Evolutionary conservation across 371 early-diverging fungal genomes (phyloP).

Genomic region (Funneliformis caledonium): DNA sequence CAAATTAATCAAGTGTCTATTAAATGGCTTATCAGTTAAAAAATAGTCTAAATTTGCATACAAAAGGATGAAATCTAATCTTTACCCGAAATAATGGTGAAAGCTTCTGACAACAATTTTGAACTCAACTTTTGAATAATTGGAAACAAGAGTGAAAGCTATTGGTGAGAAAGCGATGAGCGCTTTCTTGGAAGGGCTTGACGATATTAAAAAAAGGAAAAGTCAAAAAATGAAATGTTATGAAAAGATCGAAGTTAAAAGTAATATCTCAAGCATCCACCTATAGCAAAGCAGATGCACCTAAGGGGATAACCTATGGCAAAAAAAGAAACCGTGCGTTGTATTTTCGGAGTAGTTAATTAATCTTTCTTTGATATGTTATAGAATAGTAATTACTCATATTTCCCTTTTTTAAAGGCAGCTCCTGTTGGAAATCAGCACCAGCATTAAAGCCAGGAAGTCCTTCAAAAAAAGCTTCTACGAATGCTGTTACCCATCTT

Average conservation of each 20-base stretch:
- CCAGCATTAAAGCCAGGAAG: constrained; percentile 48
- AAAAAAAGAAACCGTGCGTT: constrained; percentile 39
- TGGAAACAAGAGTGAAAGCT: constrained; percentile 90
- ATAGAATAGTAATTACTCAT: neutral
- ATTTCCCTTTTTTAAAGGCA: neutral
- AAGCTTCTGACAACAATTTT: constrained; percentile 86
- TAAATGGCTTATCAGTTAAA: constrained; percentile 71
- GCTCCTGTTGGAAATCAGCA: constrained; percentile 39
- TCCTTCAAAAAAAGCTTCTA: constrained; percentile 49
- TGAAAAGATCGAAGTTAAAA: constrained; percentile 80
- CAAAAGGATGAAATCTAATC: constrained; percentile 80
- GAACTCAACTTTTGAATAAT: constrained; percentile 78
- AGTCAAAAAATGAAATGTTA: constrained; percentile 73
- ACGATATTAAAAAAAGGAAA: constrained; percentile 83
- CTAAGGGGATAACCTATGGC: constrained; percentile 27
- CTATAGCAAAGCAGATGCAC: constrained; percentile 32
- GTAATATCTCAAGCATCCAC: constrained; percentile 54
- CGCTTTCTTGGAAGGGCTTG: constrained; percentile 80
- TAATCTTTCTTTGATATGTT: constrained; percentile 1
- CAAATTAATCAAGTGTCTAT: constrained; percentile 81
- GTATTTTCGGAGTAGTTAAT: neutral
- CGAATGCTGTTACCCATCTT: constrained; percentile 35
- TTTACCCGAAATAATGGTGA: constrained; percentile 73
- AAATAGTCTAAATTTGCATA: constrained; percentile 62
- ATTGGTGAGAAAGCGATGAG: constrained; percentile 79